Evolutionary conservation across 2,329 filamentous ascomycete species (phyloP).

Genomic region (Ciborinia camelliae): DNA sequence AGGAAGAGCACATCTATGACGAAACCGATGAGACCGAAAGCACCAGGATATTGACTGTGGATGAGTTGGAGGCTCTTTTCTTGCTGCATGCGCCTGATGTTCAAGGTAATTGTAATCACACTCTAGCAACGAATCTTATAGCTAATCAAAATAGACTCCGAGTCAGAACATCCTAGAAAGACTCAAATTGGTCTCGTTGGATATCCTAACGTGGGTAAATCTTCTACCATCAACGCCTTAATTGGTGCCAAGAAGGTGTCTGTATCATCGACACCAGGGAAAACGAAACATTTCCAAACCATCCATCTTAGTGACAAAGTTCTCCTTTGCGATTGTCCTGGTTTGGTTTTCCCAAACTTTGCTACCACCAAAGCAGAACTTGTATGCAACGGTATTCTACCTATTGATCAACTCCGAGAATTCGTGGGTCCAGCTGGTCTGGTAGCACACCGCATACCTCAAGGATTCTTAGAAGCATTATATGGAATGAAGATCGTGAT

Average conservation of each 20-base stretch:
- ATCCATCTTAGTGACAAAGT: constrained; percentile 89
- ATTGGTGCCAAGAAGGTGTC: constrained; percentile 98
- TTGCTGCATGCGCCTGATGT: constrained; percentile 67
- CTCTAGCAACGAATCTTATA: constrained; percentile 13
- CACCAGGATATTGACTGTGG: constrained; percentile 82
- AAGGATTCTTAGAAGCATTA: constrained; percentile 82
- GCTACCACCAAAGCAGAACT: constrained; percentile 94
- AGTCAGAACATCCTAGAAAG: constrained; percentile 55
- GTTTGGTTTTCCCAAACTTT: constrained; percentile 98
- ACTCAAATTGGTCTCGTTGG: constrained; percentile 91
- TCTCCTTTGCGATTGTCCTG: constrained; percentile 93
- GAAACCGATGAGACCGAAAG: constrained; percentile 41
- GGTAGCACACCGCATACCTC: constrained; percentile 80
- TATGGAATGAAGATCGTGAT: constrained; percentile 89
- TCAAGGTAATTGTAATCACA: constrained; percentile 43
- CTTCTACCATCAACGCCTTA: constrained; percentile 98
- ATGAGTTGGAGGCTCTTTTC: constrained; percentile 89
- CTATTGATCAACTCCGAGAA: constrained; percentile 94
- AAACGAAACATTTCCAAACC: constrained; percentile 99
- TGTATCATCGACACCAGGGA: constrained; percentile 93
- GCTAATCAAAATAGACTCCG: constrained; percentile 39
- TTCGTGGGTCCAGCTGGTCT: constrained; percentile 83
- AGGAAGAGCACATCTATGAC: constrained; percentile 37
- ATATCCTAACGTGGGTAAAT: constrained; percentile 99
- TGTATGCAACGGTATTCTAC: constrained; percentile 89